phyloP scores from a whole-genome alignment of 2,329 filamentous ascomycete species.

The Pseudocercospora crystallina region DNA sequence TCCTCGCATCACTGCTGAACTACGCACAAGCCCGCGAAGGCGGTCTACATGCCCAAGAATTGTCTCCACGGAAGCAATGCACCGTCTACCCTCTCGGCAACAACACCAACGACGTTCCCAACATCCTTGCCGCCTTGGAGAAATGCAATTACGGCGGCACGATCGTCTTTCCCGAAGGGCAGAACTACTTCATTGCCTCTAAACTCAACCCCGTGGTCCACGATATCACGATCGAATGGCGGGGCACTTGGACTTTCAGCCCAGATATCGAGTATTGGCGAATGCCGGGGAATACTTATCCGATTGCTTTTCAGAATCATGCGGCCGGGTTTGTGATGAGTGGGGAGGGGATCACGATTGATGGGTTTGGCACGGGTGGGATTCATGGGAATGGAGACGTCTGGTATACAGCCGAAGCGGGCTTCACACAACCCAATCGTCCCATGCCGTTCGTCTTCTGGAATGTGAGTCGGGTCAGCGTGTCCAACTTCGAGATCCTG shows the following conservation, averaged over 20 bases:
- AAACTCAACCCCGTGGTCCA: slow-evolving; percentile 52
- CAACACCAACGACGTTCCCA: slow-evolving; percentile 39
- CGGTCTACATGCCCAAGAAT: too few relatives aligned
- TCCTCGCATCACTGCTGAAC: too few relatives aligned
- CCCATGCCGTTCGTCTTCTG: slow-evolving; percentile 61
- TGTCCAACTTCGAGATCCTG: slow-evolving; percentile 54
- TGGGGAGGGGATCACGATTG: slow-evolving; percentile 52
- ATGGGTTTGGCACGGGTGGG: slow-evolving; percentile 54
- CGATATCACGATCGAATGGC: slow-evolving; percentile 53
- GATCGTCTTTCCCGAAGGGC: slow-evolving; percentile 52
- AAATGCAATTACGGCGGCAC: slow-evolving; percentile 43
- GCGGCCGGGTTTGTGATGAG: slow-evolving; percentile 54
- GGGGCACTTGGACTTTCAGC: slow-evolving; percentile 53
- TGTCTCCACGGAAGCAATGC: too few relatives aligned
- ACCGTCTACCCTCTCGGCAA: not conserved
- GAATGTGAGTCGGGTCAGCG: slow-evolving; percentile 56
- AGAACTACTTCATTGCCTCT: slow-evolving; percentile 53
- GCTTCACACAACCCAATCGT: slow-evolving; percentile 49
- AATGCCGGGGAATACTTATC: slow-evolving; percentile 49
- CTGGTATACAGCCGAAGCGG: slow-evolving; percentile 54
- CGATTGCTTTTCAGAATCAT: slow-evolving; percentile 57
- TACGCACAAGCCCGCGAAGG: too few relatives aligned
- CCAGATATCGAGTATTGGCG: slow-evolving; percentile 57
- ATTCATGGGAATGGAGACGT: slow-evolving; percentile 56
- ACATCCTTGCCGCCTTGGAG: slow-evolving; percentile 42